Evolutionary conservation across 1,284 basidiomycete species (phyloP).

Genomic region (Ustilago shanxiensis): DNA sequence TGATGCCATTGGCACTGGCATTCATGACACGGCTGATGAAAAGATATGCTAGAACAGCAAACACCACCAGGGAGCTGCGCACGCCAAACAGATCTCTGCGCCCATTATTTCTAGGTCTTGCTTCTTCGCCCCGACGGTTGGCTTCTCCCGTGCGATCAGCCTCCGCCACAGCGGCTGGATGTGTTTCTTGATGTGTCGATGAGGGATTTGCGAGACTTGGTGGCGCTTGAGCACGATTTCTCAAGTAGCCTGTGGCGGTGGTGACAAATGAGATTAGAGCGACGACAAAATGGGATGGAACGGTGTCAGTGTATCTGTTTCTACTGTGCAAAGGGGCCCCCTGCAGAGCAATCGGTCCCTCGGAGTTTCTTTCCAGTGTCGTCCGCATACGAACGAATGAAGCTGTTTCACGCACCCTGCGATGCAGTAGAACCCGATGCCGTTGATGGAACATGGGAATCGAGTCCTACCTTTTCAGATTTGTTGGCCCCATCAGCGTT

Average conservation of each 20-base stretch:
- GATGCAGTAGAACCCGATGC: conserved; percentile 42
- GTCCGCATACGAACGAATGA: neutral
- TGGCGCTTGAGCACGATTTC: conserved; percentile 12
- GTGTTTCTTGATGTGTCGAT: neutral
- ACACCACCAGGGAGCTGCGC: conserved; percentile 50
- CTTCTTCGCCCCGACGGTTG: conserved; percentile 13
- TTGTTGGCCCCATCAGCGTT: conserved; percentile 13
- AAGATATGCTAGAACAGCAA: conserved; percentile 57
- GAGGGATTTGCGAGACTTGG: neutral
- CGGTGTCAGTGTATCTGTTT: conserved; percentile 10
- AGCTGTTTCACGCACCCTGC: conserved; percentile 36
- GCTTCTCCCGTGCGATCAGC: neutral
- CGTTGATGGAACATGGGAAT: conserved; percentile 36
- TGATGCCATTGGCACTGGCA: conserved; percentile 44
- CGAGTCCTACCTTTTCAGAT: conserved; percentile 48
- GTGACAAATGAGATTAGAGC: neutral
- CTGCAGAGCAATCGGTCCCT: conserved; percentile 16
- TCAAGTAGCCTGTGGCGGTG: conserved; percentile 19
- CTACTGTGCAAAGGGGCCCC: neutral
- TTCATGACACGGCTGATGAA: conserved; percentile 57
- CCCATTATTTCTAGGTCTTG: conserved; percentile 19
- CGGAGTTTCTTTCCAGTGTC: neutral
- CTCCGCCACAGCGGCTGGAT: neutral
- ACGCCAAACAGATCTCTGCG: conserved; percentile 44
- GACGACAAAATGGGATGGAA: neutral